Percentiles rank a stretch among this genome's conserved stretches.
phyloP scores from a whole-genome alignment of 2,329 filamentous ascomycete species.

The Orbilia oligospora region DNA sequence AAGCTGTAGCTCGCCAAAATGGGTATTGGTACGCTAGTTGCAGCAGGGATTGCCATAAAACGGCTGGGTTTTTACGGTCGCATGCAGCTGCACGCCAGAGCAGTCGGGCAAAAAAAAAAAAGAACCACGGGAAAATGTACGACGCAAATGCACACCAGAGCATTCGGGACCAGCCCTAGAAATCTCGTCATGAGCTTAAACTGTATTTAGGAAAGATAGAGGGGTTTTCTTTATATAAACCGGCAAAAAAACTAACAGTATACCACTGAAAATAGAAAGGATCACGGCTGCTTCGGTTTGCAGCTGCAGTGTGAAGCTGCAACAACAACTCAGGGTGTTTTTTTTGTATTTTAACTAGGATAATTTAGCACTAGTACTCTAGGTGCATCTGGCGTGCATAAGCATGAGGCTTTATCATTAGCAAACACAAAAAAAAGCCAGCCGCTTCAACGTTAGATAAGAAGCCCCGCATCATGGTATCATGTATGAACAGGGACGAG shows the following conservation, averaged over 20 bases:
- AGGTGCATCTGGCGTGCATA: slow-evolving; percentile 17
- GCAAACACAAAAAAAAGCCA: background rate
- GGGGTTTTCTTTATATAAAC: background rate
- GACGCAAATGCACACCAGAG: slow-evolving; percentile 9
- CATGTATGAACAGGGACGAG: background rate
- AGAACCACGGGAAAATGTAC: background rate
- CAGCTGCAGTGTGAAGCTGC: background rate
- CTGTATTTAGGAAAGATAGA: background rate
- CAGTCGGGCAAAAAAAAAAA: slow-evolving; percentile 3
- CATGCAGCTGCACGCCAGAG: slow-evolving; percentile 21
- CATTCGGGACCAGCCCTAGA: background rate
- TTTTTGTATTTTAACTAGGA: background rate
- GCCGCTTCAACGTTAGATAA: background rate
- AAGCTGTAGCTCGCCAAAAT: background rate
- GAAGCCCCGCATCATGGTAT: background rate
- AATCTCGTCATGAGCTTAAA: background rate
- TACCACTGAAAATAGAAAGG: background rate
- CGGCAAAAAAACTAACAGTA: background rate
- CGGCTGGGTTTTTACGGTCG: background rate
- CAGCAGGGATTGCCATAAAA: slow-evolving; percentile 6
- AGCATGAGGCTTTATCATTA: background rate
- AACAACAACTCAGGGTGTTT: background rate
- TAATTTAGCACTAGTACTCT: background rate
- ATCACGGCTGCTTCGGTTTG: background rate
- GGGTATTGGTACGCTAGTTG: slow-evolving; percentile 6